Conservation (phyloP, 2,329 filamentous ascomycete genomes). For the Fusarium burgessii region DNA sequence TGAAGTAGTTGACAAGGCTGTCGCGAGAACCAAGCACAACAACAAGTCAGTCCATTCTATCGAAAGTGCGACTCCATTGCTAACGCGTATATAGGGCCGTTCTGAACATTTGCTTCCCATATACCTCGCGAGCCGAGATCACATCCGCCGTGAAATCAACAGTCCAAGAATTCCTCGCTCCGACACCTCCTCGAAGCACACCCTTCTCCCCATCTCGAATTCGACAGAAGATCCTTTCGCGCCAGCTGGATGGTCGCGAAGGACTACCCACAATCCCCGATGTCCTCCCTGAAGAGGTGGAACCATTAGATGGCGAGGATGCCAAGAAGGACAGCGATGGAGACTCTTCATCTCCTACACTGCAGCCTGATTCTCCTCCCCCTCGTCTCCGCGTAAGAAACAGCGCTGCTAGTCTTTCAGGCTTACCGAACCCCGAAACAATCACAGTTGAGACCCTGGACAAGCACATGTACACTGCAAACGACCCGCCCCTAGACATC, state of each 20-base stretch:
- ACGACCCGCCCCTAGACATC: slow-evolving; percentile 88
- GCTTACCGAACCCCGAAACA: slow-evolving; percentile 79
- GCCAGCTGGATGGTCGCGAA: slow-evolving; percentile 65
- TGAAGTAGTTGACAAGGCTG: slow-evolving; percentile 86
- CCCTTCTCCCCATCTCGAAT: slow-evolving; percentile 92
- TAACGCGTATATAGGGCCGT: slow-evolving; percentile 57
- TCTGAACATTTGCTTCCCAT: slow-evolving; percentile 97
- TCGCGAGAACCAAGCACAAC: slow-evolving; percentile 88
- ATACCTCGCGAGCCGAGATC: slow-evolving; percentile 96
- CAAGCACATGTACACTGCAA: slow-evolving; percentile 87
- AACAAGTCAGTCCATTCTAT: slow-evolving; percentile 67
- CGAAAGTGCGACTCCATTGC: not conserved
- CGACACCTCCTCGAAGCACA: slow-evolving; percentile 72
- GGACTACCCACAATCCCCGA: slow-evolving; percentile 63
- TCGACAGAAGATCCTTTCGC: slow-evolving; percentile 83
- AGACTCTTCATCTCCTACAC: slow-evolving; percentile 70
- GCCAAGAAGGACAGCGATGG: slow-evolving; percentile 61
- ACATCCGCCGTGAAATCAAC: slow-evolving; percentile 89
- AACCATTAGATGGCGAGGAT: slow-evolving; percentile 59
- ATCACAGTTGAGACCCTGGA: slow-evolving; percentile 87
- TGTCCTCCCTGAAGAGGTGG: slow-evolving; percentile 56
- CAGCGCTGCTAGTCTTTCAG: slow-evolving; percentile 52
- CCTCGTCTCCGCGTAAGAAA: slow-evolving; percentile 51
- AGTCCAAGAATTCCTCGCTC: slow-evolving; percentile 85
- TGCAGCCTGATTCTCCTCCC: slow-evolving; percentile 66